Percentiles rank a stretch among this genome's conserved stretches.
phyloP scores from a whole-genome alignment of 345 rosid genomes.

The Lepidium aucheri region DNA sequence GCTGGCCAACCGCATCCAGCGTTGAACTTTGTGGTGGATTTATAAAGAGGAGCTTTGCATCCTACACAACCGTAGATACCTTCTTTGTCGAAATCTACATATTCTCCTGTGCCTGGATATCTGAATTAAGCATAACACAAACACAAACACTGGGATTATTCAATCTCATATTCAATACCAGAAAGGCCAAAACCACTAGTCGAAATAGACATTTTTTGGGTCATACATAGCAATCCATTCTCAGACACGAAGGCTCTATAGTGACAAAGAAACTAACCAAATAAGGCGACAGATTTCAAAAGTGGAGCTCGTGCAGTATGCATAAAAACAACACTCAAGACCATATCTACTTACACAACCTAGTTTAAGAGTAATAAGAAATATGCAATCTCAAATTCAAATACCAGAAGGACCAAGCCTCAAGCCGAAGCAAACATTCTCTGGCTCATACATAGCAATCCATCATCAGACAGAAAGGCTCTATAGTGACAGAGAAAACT shows the following conservation, averaged over 20 bases:
- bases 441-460: not conserved
- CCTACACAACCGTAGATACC: constrained; percentile 70
- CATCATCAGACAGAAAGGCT: not conserved
- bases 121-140: constrained; percentile 19
- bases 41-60: constrained; percentile 71
- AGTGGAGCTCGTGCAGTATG: not conserved
- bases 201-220: not conserved
- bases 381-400: not conserved
- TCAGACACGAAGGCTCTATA: not conserved
- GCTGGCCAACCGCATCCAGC: constrained; percentile 92
- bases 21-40: constrained; percentile 64
- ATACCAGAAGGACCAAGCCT: not conserved
- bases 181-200: not conserved
- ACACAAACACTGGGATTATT: not conserved
- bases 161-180: not conserved
- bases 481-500: not conserved
- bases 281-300: not conserved
- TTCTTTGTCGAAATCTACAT: constrained; percentile 47
- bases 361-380: not conserved
- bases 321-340: not conserved
- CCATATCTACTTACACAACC: not conserved
- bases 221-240: not conserved
- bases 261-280: not conserved
- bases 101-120: constrained; percentile 76
- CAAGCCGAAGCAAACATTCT: not conserved